phyloP scores from a whole-genome alignment of 495 filamentous ascomycete genomes.

The Neurospora sp. region DNA sequence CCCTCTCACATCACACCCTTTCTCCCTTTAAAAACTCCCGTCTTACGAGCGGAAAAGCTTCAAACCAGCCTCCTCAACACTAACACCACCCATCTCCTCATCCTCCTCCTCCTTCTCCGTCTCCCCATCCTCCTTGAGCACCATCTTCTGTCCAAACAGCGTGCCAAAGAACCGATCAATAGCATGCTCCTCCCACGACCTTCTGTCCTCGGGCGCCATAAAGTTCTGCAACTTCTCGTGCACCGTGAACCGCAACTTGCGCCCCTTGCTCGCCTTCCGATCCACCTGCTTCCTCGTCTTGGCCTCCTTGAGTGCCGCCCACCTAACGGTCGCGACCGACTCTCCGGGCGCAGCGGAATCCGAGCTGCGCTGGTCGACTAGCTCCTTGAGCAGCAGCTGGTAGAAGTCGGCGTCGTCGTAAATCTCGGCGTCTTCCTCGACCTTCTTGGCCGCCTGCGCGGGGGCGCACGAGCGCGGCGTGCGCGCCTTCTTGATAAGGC shows the following conservation, averaged over 20 bases:
- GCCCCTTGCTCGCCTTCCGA: constrained; percentile 87
- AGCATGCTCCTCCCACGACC: constrained; percentile 64
- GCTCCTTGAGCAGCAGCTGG: constrained; percentile 78
- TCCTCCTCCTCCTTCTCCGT: constrained; percentile 36
- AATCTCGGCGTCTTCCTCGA: constrained; percentile 44
- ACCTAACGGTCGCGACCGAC: constrained; percentile 36
- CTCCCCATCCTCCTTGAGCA: constrained; percentile 57
- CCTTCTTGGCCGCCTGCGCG: constrained; percentile 43
- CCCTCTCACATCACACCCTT: too few relatives aligned
- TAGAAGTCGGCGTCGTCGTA: constrained; percentile 96
- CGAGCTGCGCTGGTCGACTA: constrained; percentile 73
- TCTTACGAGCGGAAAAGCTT: constrained; percentile 57
- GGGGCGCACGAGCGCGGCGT: constrained; percentile 66
- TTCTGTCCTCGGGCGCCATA: constrained; percentile 83
- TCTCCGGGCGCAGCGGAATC: constrained; percentile 40
- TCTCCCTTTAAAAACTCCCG: too few relatives aligned
- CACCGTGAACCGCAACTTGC: constrained; percentile 86
- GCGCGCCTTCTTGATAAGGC: constrained; percentile 56
- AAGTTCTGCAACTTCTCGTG: constrained; percentile 98
- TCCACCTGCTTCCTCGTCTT: constrained; percentile 78
- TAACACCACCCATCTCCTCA: constrained; percentile 46
- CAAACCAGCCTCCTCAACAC: constrained; percentile 56
- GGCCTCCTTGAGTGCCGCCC: constrained; percentile 65
- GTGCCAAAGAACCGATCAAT: constrained; percentile 83
- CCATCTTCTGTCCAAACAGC: constrained; percentile 70